Base-by-base conservation (phyloP, 2,329 filamentous ascomycete genomes). In the Sclerotinia minor region DNA sequence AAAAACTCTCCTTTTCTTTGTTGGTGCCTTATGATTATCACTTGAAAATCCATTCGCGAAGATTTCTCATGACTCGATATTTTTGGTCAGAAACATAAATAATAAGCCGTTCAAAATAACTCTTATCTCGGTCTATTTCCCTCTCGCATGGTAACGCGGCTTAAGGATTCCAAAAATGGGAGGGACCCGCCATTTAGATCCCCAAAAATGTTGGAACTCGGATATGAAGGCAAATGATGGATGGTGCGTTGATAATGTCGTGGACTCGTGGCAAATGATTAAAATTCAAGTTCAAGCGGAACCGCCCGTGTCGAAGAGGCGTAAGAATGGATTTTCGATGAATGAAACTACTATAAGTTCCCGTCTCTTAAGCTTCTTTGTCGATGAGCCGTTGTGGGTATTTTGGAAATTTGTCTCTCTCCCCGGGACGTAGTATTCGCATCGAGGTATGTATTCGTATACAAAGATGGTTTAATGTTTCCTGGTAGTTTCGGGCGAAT, bases 151-250 rank as follows among this genome's bases (percentile, higher is more conserved):
- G 24, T 45, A 45, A 24, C 17, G 55, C 55, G 55, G 55, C 38
- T 24, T 9, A 29, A 29, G 24, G 24, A 45, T 29, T 45, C 55
- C 55, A 41, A 59, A 45, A 59, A 59, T 45, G 38, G 55, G 41
- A 59, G 55, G 55, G 55, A 59, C 38, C 55, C 55, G 38, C 55
- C 55, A 38, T 29, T 41, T 44, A 26, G 26, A 58, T 44, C 19
- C 38, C 24, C 8, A 19, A 35, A 24, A 26, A 45, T 9, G 24
- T 44, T 41, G 38, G 8, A 41, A 21, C 15, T 5, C 55, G 55
- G 55, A 59, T 59, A 21, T 21, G n/a, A 41, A 29, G 38, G 55
- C 35, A 44, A 26, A 45, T 45, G n/a, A 13, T 29, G 55, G n/a
- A 13, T 29, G 55, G n/a, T 17, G 45, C 45, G 55, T 35, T n/a